These are phyloP conservation scores for Inosperma sp. DNA, from an alignment of 768 basidiomycete species.

Conservation along the genomic window DNA sequence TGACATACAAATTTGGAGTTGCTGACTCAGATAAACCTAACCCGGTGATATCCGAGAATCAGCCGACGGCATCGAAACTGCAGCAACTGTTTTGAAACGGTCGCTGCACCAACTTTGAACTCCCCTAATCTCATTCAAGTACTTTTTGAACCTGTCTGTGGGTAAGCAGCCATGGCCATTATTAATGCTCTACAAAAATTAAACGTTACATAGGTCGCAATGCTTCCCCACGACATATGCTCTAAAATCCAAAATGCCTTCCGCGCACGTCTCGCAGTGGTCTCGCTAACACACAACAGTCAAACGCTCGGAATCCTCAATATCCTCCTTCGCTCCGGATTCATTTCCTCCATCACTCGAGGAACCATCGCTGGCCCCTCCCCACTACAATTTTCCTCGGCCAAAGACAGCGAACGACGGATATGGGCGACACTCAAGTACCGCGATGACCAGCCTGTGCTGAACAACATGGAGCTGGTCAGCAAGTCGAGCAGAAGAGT, in stretches of 20 bases:
- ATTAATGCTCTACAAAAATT: too few species aligned
- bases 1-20: too few species aligned
- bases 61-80: too few species aligned
- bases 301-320: slow-evolving; percentile 86
- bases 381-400: slow-evolving; percentile 57
- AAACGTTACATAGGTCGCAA: not conserved
- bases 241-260: slow-evolving; percentile 91
- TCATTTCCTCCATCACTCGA: slow-evolving; percentile 77
- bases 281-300: slow-evolving; percentile 77
- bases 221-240: slow-evolving; percentile 79
- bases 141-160: too few species aligned
- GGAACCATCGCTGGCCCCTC: slow-evolving; percentile 65
- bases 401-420: slow-evolving; percentile 61
- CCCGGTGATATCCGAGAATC: too few species aligned
- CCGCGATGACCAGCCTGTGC: slow-evolving; percentile 81
- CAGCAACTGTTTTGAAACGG: too few species aligned
- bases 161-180: too few species aligned
- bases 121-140: too few species aligned
- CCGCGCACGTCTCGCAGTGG: slow-evolving; percentile 71
- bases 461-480: slow-evolving; percentile 74
- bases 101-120: too few species aligned
- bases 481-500: slow-evolving; percentile 81
- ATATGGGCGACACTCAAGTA: slow-evolving; percentile 97
- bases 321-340: slow-evolving; percentile 88
- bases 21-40: too few species aligned